Percentiles rank a stretch among this genome's conserved stretches.
Evolutionary conservation across 768 basidiomycete genomes (phyloP).

Genomic region (Auriscalpium microsporum): DNA sequence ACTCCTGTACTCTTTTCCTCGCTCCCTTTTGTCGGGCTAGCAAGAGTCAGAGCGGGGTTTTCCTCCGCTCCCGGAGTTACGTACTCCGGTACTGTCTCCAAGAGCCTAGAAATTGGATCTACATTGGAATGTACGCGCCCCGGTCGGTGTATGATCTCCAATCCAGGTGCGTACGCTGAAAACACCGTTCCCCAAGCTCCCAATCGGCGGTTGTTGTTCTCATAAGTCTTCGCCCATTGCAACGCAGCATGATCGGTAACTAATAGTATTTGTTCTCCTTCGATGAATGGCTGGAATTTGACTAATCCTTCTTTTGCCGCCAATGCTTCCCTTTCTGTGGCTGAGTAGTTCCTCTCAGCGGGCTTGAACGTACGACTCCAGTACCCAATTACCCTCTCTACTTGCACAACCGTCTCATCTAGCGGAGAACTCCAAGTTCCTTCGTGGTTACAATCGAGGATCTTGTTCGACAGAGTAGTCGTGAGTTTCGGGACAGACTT

Average conservation of each 20-base stretch:
- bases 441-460: not conserved
- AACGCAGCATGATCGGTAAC: constrained; percentile 22
- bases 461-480: not conserved
- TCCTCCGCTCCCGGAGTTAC: not conserved
- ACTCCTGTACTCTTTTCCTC: not conserved
- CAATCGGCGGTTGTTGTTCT: constrained; percentile 19
- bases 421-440: constrained; percentile 1
- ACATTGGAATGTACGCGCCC: constrained; percentile 28
- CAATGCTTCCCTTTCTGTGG: constrained; percentile 32
- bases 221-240: constrained; percentile 17
- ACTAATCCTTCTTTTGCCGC: constrained; percentile 30
- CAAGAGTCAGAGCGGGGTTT: not conserved
- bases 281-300: constrained; percentile 29
- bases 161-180: constrained; percentile 20
- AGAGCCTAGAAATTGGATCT: constrained; percentile 19
- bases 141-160: constrained; percentile 25
- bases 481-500: not conserved
- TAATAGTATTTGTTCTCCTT: constrained; percentile 24
- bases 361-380: constrained; percentile 15
- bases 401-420: constrained; percentile 13
- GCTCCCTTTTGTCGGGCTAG: not conserved
- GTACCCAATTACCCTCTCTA: constrained; percentile 16
- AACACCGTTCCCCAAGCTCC: constrained; percentile 27
- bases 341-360: constrained; percentile 22
- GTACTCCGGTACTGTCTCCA: not conserved